These are phyloP conservation scores for Globisporangium irregulare DNA, from an alignment of 352 stramenopile species.

Conservation along the genomic window DNA sequence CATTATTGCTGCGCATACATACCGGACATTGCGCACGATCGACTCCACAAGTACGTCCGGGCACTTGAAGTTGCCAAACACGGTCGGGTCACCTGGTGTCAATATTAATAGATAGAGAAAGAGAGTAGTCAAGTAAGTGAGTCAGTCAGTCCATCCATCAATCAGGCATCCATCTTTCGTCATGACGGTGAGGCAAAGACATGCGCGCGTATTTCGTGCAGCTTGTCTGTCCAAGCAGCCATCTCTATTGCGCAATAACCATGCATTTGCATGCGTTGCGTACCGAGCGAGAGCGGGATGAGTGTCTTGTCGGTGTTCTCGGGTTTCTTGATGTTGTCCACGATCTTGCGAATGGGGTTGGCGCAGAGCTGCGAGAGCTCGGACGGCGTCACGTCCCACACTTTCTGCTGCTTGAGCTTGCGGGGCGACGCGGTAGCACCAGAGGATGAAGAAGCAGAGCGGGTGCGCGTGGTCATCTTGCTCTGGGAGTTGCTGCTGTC, in stretches of 20 bases:
- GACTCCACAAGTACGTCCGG: constrained; percentile 84
- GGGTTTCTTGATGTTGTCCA: constrained; percentile 93
- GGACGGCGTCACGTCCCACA: constrained; percentile 68
- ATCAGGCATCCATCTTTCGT: neutral
- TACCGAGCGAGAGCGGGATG: constrained; percentile 91
- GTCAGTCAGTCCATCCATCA: neutral
- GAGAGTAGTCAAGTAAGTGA: neutral
- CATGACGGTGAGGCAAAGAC: neutral
- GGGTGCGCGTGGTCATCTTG: constrained; percentile 44
- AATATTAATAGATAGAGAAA: constrained; percentile 12
- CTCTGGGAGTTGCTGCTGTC: neutral
- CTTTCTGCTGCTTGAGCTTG: constrained; percentile 43
- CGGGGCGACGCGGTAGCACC: constrained; percentile 17
- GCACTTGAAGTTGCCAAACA: constrained; percentile 91
- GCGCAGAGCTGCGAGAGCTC: constrained; percentile 62
- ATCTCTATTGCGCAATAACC: neutral
- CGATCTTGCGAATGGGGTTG: constrained; percentile 95
- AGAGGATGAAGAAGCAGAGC: constrained; percentile 15
- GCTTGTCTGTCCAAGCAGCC: constrained; percentile 4
- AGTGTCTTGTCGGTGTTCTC: constrained; percentile 85
- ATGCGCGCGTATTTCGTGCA: neutral
- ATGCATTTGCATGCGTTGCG: neutral
- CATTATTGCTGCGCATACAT: neutral
- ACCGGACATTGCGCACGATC: constrained; percentile 65
- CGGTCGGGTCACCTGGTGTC: constrained; percentile 84